These are phyloP conservation scores for Neocucurbitaria cava DNA, from an alignment of 2,329 filamentous ascomycete genomes.

Conservation along the genomic window DNA sequence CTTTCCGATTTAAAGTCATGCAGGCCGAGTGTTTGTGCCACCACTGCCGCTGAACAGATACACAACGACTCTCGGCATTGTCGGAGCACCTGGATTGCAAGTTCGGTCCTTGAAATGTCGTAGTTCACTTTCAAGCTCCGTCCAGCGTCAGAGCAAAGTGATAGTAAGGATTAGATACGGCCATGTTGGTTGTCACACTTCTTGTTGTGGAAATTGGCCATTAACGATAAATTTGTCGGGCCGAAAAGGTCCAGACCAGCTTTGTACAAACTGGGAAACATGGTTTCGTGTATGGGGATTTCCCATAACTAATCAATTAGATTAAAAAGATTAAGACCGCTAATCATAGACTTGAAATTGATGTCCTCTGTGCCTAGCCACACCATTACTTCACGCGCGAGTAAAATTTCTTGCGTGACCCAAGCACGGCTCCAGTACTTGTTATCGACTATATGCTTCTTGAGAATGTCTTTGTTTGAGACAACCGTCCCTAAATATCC, in stretches of 20 bases:
- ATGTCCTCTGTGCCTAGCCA: not conserved
- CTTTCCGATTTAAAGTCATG: too few species aligned
- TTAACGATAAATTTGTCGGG: too few species aligned
- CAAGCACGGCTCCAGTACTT: constrained; percentile 9
- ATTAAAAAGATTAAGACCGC: too few species aligned
- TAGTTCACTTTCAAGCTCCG: not conserved
- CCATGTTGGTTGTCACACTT: too few species aligned
- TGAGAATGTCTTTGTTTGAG: too few species aligned
- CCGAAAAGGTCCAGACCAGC: too few species aligned
- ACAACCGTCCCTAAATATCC: not conserved
- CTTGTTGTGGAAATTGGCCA: too few species aligned
- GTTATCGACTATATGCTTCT: too few species aligned
- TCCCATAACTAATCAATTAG: too few species aligned
- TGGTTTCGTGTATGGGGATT: not conserved
- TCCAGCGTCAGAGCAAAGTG: not conserved
- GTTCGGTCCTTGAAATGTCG: not conserved
- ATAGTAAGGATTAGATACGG: constrained; percentile 1
- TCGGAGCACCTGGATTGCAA: not conserved
- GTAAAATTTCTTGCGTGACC: constrained; percentile 6
- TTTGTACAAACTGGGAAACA: not conserved
- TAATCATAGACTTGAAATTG: too few species aligned
- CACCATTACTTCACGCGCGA: not conserved
- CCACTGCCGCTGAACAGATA: too few species aligned
- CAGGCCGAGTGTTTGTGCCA: too few species aligned
- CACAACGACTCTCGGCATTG: not conserved